These are phyloP conservation scores for Colletotrichum sp. DNA, from an alignment of 2,329 filamentous ascomycete species.

Conservation along the genomic window DNA sequence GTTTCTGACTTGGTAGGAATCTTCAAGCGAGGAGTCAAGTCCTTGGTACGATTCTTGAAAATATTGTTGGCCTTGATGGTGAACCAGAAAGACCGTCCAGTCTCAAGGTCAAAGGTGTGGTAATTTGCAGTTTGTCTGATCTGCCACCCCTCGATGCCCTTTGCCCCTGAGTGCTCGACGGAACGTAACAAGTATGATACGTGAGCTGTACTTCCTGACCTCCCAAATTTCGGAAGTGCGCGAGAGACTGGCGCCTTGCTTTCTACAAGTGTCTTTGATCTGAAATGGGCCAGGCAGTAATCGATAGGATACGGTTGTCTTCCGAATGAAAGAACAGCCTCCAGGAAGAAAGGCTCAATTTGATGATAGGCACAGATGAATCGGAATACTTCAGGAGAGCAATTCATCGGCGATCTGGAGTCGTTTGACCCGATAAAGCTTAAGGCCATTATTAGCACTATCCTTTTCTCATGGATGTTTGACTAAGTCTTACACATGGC, in stretches of 20 bases:
- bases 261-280: not conserved
- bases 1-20: not conserved
- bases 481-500: not conserved
- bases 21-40: not conserved
- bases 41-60: not conserved
- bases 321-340: not conserved
- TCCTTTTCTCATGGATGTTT: not conserved
- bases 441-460: not conserved
- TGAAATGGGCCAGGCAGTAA: not conserved
- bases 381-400: not conserved
- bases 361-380: not conserved
- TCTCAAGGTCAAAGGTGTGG: not conserved
- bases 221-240: not conserved
- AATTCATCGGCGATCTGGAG: not conserved
- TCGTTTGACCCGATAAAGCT: not conserved
- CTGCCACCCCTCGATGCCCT: not conserved
- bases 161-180: no score
- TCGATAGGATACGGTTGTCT: not conserved
- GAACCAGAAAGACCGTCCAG: not conserved
- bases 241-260: not conserved
- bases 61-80: not conserved
- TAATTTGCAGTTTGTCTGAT: not conserved
- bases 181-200: no score
- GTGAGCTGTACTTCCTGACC: no score
- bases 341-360: not conserved